Conservation (phyloP, 768 basidiomycete species). For the Saitozyma sp. region DNA sequence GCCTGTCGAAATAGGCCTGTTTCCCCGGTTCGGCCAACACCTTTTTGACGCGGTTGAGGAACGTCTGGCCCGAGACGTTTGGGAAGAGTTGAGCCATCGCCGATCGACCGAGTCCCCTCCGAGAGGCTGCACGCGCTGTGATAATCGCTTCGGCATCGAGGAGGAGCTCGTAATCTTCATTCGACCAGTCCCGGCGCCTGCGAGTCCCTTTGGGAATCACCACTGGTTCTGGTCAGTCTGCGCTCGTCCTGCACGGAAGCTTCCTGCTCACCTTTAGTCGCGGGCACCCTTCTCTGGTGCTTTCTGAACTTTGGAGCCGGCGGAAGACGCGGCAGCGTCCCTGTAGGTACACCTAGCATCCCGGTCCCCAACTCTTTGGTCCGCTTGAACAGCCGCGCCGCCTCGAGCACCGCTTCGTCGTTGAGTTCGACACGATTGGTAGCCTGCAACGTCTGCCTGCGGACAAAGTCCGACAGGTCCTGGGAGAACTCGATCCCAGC, state of each 20-base stretch:
- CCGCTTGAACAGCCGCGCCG: conserved; percentile 13
- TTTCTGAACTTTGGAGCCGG: not conserved
- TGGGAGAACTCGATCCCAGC: conserved; percentile 6
- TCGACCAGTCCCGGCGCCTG: conserved; percentile 63
- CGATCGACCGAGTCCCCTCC: conserved; percentile 65
- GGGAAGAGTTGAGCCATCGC: conserved; percentile 79
- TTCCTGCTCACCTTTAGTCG: not conserved
- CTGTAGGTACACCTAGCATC: not conserved
- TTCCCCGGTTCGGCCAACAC: conserved; percentile 65
- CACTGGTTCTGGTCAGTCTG: not conserved
- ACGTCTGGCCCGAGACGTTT: conserved; percentile 46
- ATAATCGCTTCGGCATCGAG: conserved; percentile 82
- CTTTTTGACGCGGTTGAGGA: conserved; percentile 55
- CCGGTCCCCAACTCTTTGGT: conserved; percentile 1
- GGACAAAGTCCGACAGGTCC: conserved; percentile 27
- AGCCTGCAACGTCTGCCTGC: conserved; percentile 13
- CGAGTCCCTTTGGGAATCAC: not conserved
- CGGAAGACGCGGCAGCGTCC: not conserved
- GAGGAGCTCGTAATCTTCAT: conserved; percentile 83
- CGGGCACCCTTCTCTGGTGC: not conserved
- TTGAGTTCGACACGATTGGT: conserved; percentile 14
- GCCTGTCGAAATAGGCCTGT: conserved; percentile 71
- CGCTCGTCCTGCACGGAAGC: not conserved
- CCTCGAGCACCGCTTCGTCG: conserved; percentile 22
- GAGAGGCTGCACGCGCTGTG: conserved; percentile 64